Evolutionary conservation across 495 filamentous ascomycete species (phyloP).

Genomic region (Penicillium simplicissimum): DNA sequence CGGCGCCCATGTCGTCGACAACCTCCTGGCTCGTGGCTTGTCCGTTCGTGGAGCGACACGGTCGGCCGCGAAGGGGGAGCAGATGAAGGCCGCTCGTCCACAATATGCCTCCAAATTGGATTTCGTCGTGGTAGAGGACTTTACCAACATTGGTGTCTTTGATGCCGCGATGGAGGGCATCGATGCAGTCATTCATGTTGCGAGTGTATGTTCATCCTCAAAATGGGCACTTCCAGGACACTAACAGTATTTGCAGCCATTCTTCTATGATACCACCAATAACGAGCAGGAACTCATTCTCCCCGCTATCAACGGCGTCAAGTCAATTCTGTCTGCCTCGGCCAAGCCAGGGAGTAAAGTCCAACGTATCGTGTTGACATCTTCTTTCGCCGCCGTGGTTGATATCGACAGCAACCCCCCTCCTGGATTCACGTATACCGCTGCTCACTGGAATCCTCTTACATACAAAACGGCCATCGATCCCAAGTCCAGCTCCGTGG

Average conservation of each 20-base stretch:
- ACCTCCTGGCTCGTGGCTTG: slow-evolving; percentile 33
- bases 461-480: slow-evolving; percentile 58
- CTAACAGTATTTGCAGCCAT: slow-evolving; percentile 12
- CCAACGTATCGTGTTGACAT: slow-evolving; percentile 71
- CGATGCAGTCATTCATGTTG: slow-evolving; percentile 43
- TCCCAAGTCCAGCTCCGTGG: slow-evolving; percentile 34
- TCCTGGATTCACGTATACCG: slow-evolving; percentile 56
- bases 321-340: slow-evolving; percentile 29
- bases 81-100: slow-evolving; percentile 33
- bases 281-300: slow-evolving; percentile 68
- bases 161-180: slow-evolving; percentile 37
- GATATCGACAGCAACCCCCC: slow-evolving; percentile 40
- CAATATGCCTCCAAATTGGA: slow-evolving; percentile 34
- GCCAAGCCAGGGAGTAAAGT: slow-evolving; percentile 57
- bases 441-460: slow-evolving; percentile 74
- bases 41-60: slow-evolving; percentile 42
- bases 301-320: slow-evolving; percentile 62
- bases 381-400: slow-evolving; percentile 70
- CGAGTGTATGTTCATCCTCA: slow-evolving; percentile 31
- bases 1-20: slow-evolving; percentile 43
- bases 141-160: slow-evolving; percentile 36
- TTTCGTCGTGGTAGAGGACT: slow-evolving; percentile 42
- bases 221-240: not conserved
- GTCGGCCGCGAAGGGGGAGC: slow-evolving; percentile 30
- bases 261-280: slow-evolving; percentile 46